A percentile compares a stretch with the other conserved stretches of the same genome.
phyloP scores from a whole-genome alignment of 176 grass and related monocot genomes.

The Avena insularis region DNA sequence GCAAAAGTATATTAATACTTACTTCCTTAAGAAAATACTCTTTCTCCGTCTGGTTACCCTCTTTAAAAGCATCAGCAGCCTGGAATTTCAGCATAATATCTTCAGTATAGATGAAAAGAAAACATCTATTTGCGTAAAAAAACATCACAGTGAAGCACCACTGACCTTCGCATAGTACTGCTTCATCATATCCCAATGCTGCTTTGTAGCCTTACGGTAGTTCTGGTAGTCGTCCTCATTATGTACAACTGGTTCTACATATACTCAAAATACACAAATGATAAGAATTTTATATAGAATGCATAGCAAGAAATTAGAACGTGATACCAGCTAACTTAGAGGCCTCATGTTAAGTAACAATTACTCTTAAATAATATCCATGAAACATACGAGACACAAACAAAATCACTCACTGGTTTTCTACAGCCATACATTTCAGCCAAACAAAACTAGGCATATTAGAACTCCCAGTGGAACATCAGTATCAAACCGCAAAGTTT shows the following conservation, averaged over 20 bases:
- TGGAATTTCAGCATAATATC: constrained; percentile 52
- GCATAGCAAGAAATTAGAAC: constrained; percentile 21
- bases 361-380: neutral
- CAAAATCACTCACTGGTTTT: constrained; percentile 24
- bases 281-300: constrained; percentile 2
- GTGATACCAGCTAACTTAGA: neutral
- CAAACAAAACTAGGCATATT: neutral
- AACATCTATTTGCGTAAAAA: constrained; percentile 16
- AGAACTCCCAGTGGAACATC: neutral
- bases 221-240: constrained; percentile 81
- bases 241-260: constrained; percentile 44
- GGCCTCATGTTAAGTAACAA: constrained; percentile 31
- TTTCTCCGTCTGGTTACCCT: constrained; percentile 62
- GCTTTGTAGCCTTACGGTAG: constrained; percentile 71
- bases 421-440: neutral
- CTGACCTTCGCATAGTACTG: constrained; percentile 90
- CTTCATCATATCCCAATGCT: constrained; percentile 91
- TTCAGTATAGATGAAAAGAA: constrained; percentile 29
- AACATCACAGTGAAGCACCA: constrained; percentile 5
- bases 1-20: constrained; percentile 34
- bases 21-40: constrained; percentile 73
- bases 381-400: neutral
- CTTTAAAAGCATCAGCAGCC: constrained; percentile 81
- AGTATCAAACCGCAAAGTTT: constrained; percentile 26
- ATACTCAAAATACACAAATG: constrained; percentile 32